A percentile compares a stretch with the other conserved stretches of the same genome.
phyloP scores from a whole-genome alignment of 371 early-diverging fungal species.

The Zychaea mexicana region DNA sequence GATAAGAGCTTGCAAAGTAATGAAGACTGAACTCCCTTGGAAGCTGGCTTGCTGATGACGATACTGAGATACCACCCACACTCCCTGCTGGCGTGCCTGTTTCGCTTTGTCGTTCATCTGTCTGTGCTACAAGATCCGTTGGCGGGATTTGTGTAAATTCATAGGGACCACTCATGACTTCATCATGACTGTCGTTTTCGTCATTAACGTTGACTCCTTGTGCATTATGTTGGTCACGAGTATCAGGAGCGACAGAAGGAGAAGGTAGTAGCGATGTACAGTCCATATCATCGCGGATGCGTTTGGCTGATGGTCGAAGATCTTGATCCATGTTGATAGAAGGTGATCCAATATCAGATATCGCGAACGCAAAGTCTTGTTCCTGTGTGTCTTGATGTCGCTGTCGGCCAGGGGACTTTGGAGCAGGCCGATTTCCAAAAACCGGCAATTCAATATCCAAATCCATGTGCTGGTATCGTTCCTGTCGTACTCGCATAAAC shows the following conservation, averaged over 20 bases:
- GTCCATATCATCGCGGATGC: neutral
- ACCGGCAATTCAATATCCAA: slow-evolving; percentile 6
- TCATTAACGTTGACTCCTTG: neutral
- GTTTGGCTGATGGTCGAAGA: neutral
- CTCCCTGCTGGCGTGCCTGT: neutral
- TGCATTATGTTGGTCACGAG: neutral
- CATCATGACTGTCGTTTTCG: neutral
- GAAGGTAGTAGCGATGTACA: neutral
- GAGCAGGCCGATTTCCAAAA: neutral
- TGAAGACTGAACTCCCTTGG: slow-evolving; percentile 34
- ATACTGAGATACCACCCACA: neutral
- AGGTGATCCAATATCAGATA: neutral
- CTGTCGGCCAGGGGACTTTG: slow-evolving; percentile 5
- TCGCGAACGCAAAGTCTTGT: neutral
- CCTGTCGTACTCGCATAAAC: slow-evolving; percentile 7
- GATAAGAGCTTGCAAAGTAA: slow-evolving; percentile 35
- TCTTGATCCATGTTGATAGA: neutral
- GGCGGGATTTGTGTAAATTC: neutral
- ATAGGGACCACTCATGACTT: neutral
- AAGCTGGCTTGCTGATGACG: slow-evolving; percentile 13
- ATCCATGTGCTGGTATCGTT: slow-evolving; percentile 8
- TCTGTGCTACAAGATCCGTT: neutral
- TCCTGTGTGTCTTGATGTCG: too few species aligned
- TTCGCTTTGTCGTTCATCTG: slow-evolving; percentile 3
- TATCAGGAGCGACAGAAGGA: neutral